phyloP scores from a whole-genome alignment of 208 protist species.

The Leishmania turanica region DNA sequence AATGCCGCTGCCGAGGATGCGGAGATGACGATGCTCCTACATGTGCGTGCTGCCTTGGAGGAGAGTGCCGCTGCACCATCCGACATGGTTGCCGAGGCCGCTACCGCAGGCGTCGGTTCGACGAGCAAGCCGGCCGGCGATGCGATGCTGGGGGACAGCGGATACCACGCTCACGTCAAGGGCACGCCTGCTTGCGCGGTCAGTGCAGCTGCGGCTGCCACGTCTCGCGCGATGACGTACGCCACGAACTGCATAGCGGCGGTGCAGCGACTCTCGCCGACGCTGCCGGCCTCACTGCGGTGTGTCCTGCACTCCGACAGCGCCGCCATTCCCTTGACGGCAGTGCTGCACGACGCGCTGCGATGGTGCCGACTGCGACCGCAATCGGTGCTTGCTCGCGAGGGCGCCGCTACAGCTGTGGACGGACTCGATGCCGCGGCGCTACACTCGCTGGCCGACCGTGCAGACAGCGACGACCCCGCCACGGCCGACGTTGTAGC shows the following conservation, averaged over 20 bases:
- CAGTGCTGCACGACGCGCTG: conserved; percentile 24
- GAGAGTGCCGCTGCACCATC: neutral
- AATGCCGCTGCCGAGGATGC: neutral
- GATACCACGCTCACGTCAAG: neutral
- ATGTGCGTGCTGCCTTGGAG: neutral
- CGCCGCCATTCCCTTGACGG: conserved; percentile 5
- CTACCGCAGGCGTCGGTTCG: neutral
- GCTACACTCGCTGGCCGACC: neutral
- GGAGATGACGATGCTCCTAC: neutral
- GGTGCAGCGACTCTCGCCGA: neutral
- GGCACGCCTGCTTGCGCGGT: neutral
- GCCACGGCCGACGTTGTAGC: neutral
- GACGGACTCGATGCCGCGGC: neutral
- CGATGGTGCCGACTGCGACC: conserved; percentile 27
- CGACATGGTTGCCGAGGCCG: neutral
- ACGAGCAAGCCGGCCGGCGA: neutral
- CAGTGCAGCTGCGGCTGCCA: neutral
- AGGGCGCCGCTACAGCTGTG: neutral
- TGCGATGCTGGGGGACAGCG: neutral
- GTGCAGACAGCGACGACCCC: neutral
- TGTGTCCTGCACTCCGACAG: neutral
- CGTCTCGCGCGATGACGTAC: neutral
- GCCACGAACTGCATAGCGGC: conserved; percentile 1
- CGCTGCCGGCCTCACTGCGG: conserved; percentile 8
- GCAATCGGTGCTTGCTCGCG: neutral